Percentiles rank a stretch among this genome's conserved stretches.
Conservation (phyloP, 2,329 filamentous ascomycete genomes). For the Epichloe baconii region DNA sequence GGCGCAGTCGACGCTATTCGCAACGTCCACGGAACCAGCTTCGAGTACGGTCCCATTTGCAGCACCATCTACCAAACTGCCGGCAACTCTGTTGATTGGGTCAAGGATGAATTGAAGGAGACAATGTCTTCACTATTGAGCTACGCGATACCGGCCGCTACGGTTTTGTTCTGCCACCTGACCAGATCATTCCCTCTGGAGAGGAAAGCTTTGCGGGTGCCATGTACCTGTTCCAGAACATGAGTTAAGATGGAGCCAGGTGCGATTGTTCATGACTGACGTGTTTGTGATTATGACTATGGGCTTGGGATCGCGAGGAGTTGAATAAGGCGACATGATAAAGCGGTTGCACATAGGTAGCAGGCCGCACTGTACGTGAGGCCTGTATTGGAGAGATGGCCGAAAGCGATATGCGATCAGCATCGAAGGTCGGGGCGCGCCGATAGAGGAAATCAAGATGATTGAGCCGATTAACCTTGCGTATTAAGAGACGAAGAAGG, state of each 20-base stretch:
- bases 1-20: conserved; percentile 37
- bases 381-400: neutral
- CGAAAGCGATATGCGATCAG: neutral
- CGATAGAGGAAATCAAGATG: neutral
- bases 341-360: neutral
- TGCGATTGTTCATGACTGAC: neutral
- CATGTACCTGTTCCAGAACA: conserved; percentile 41
- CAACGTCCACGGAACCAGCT: conserved; percentile 25
- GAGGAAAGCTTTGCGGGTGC: conserved; percentile 36
- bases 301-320: neutral
- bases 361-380: neutral
- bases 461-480: neutral
- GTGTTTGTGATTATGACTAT: neutral
- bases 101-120: conserved; percentile 27
- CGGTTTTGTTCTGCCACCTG: conserved; percentile 30
- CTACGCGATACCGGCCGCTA: conserved; percentile 23
- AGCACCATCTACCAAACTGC: conserved; percentile 46
- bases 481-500: neutral
- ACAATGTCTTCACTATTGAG: conserved; percentile 28
- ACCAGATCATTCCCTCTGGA: conserved; percentile 29
- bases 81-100: conserved; percentile 33
- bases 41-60: conserved; percentile 40
- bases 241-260: conserved; percentile 15
- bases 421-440: neutral
- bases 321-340: neutral